Base-by-base conservation (phyloP, 805 yeast genomes). In the Metschnikowia santaceciliae region DNA sequence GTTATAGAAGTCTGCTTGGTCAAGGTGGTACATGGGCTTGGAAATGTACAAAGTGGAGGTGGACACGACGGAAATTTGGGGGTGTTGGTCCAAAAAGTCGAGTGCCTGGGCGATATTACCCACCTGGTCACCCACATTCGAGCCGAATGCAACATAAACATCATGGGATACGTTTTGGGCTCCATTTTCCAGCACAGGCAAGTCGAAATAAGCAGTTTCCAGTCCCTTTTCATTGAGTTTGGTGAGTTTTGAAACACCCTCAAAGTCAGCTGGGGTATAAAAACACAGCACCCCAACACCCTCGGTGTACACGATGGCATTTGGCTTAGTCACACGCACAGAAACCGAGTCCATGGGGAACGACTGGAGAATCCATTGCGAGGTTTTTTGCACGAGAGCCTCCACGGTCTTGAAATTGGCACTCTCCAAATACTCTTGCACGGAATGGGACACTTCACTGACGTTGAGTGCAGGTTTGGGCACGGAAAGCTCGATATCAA, bases 361-460 rank as follows among this genome's bases (percentile, higher is more conserved):
- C 37, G 72, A 64, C 51, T 75, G 73, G 35, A 80, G 70, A 2
- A 84, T 70, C 43, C 81, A 63, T 55, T 82, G 83, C 2, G 89
- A 84, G 26, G 89, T 85, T 10, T 82, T 79, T 52, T 83, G 79
- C 3, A 88, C 96, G 43, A 94, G 75, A 0, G 97, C 97, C 64
- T 94, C 99, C 1, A 94, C 95, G 0, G 99, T 94, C 61, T 88
- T 86, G 71, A 89, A 94, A 55, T 83, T 82, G 1, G 96, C 79
- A n/a, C 62, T 64, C 61, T 88, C 96, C n/a, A 90, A 87, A 59
- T 83, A 88, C 3, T 60, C 52, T 48, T 71, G 70, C 39, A 80
- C 71, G 32, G 74, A 65, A 43, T 76, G 71, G n/a, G 65, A 58
- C 15, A 69, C 60, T 22, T 62, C 54, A 4, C 62, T 57, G 35